Evolutionary conservation across 2,329 filamentous ascomycete genomes (phyloP).

Genomic region (Alternaria sp.): DNA sequence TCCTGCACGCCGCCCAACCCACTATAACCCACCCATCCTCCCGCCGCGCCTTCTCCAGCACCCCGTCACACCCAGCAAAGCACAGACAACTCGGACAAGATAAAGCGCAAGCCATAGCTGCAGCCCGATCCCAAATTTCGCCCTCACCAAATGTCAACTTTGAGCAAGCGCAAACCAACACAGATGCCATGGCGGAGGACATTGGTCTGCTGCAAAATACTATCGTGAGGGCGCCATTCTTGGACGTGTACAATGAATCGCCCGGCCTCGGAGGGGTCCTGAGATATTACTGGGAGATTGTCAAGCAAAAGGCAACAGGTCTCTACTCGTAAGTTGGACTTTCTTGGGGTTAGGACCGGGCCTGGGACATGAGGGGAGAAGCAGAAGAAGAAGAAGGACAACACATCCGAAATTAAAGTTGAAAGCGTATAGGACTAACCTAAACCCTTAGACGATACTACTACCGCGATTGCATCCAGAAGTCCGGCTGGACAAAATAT

Average conservation of each 20-base stretch:
- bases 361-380: not conserved
- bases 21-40: conserved; percentile 1
- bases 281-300: conserved; percentile 25
- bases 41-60: conserved; percentile 32
- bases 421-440: conserved; percentile 5
- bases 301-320: conserved; percentile 22
- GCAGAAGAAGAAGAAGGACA: not conserved
- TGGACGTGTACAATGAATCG: conserved; percentile 10
- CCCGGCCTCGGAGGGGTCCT: conserved; percentile 8
- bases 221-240: conserved; percentile 22
- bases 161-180: conserved; percentile 5
- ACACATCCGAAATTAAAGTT: not conserved
- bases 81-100: conserved; percentile 12
- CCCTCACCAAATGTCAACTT: conserved; percentile 18
- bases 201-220: conserved; percentile 33
- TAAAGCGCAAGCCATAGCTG: conserved; percentile 13
- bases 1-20: conserved; percentile 6
- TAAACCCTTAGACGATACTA: conserved; percentile 12
- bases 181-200: conserved; percentile 22
- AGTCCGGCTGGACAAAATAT: conserved; percentile 15
- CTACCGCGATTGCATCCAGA: conserved; percentile 22
- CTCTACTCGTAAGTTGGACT: conserved; percentile 24
- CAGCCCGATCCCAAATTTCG: conserved; percentile 1
- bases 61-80: conserved; percentile 18
- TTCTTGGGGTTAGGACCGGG: not conserved